A percentile compares a stretch with the other conserved stretches of the same genome.
These are phyloP conservation scores for Taphrina flavorubra DNA, from an alignment of 1,139 yeast genomes.

Conservation along the genomic window DNA sequence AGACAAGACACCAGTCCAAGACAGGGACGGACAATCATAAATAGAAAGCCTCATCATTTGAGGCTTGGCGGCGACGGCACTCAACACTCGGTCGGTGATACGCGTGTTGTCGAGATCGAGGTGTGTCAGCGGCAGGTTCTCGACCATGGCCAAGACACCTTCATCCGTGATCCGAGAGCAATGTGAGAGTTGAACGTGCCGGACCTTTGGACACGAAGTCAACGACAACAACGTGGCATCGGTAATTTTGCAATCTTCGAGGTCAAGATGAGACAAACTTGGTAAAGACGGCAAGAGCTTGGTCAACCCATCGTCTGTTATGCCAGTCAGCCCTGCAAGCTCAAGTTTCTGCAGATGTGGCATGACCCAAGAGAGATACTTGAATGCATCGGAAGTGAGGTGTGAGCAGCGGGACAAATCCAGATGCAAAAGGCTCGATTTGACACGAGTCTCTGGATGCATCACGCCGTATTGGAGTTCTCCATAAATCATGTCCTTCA, in stretches of 20 bases:
- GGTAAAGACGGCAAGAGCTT: constrained; percentile 42
- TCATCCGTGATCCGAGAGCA: constrained; percentile 42
- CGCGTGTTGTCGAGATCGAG: constrained; percentile 45
- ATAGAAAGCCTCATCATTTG: constrained; percentile 41
- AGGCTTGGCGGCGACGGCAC: constrained; percentile 26
- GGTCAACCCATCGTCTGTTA: constrained; percentile 42
- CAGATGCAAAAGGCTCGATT: constrained; percentile 37
- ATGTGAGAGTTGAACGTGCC: constrained; percentile 44
- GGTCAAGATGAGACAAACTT: constrained; percentile 43
- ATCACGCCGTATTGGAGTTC: constrained; percentile 24
- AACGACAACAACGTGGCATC: constrained; percentile 41
- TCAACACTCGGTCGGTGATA: constrained; percentile 42
- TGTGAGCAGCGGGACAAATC: constrained; percentile 41
- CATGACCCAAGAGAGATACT: constrained; percentile 41
- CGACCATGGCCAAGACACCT: constrained; percentile 40
- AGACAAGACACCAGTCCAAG: constrained; percentile 44
- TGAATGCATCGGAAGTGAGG: constrained; percentile 41
- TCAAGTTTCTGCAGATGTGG: constrained; percentile 44
- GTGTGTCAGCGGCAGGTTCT: constrained; percentile 39
- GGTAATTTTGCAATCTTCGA: constrained; percentile 43
- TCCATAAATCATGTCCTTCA: constrained; percentile 42
- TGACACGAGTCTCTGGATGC: constrained; percentile 24
- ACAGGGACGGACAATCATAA: constrained; percentile 45
- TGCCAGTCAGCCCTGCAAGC: constrained; percentile 33
- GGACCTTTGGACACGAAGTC: constrained; percentile 27